Evolutionary conservation across 2,329 filamentous ascomycete species (phyloP).

Genomic region (Capronia coronata): DNA sequence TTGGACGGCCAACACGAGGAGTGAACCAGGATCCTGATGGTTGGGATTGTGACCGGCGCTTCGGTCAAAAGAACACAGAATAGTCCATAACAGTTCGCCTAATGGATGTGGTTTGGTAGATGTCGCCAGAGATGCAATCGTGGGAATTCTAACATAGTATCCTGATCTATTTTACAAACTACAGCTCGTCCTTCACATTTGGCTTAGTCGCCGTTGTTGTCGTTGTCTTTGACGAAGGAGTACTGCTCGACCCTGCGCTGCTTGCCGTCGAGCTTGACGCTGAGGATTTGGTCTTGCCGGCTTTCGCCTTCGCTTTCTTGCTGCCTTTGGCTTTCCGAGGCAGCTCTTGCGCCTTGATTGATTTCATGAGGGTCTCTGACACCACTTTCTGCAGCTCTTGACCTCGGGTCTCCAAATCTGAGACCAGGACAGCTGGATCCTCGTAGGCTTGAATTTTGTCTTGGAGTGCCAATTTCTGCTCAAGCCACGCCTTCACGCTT

Average conservation of each 20-base stretch:
- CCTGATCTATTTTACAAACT: neutral
- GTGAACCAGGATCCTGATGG: too few species aligned
- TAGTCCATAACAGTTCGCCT: too few species aligned
- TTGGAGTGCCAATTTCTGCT: conserved; percentile 64
- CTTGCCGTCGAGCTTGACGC: conserved; percentile 1
- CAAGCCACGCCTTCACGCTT: conserved; percentile 65
- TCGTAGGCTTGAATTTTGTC: conserved; percentile 62
- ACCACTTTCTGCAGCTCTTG: conserved; percentile 65
- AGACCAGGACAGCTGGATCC: conserved; percentile 66
- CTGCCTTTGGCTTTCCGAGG: conserved; percentile 27
- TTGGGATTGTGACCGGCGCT: too few species aligned
- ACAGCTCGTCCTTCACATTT: conserved; percentile 1
- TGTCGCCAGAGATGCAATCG: neutral
- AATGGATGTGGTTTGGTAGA: too few species aligned
- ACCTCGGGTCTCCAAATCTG: conserved; percentile 63
- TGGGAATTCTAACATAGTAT: neutral
- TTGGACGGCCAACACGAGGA: too few species aligned
- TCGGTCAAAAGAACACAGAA: too few species aligned
- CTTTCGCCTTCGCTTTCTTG: conserved; percentile 32
- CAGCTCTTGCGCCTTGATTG: conserved; percentile 50
- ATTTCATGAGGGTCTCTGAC: conserved; percentile 64
- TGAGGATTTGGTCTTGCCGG: conserved; percentile 29
- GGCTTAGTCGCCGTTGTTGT: neutral
- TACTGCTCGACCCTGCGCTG: neutral
- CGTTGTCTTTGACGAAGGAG: neutral